Conservation (phyloP, 805 yeast species). For the Metschnikowia henanensis region DNA sequence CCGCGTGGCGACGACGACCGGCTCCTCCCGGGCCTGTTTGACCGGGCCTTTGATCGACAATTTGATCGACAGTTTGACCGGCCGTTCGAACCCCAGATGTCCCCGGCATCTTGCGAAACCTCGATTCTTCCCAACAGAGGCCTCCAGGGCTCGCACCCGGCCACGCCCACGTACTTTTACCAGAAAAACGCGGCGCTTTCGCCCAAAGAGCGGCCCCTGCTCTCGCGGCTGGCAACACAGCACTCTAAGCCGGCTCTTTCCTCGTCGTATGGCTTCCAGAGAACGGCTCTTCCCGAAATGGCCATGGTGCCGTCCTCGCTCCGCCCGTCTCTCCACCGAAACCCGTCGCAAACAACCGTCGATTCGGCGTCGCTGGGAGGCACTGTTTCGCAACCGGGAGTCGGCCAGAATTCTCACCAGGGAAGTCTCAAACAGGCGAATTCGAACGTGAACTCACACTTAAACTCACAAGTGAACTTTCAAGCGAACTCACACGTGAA, state of each 20-base stretch:
- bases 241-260: slow-evolving; percentile 6
- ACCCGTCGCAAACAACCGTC: slow-evolving; percentile 37
- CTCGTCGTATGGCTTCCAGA: slow-evolving; percentile 5
- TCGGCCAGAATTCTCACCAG: not conserved
- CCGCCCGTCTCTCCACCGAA: slow-evolving; percentile 34
- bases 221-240: slow-evolving; percentile 14
- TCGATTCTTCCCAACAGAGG: slow-evolving; percentile 2
- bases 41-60: too few relatives aligned
- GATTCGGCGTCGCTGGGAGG: slow-evolving; percentile 25
- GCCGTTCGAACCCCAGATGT: slow-evolving; percentile 3
- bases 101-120: slow-evolving; percentile 2
- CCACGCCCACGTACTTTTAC: slow-evolving; percentile 5
- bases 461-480: too few relatives aligned
- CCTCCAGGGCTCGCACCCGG: slow-evolving; percentile 4
- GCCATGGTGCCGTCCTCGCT: slow-evolving; percentile 2
- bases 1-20: slow-evolving; percentile 1
- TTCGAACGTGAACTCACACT: too few relatives aligned
- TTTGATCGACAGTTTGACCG: too few relatives aligned
- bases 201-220: slow-evolving; percentile 14
- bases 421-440: slow-evolving; percentile 12
- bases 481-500: too few relatives aligned
- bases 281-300: slow-evolving; percentile 8
- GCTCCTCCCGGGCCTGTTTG: too few relatives aligned
- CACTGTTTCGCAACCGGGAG: slow-evolving; percentile 7
- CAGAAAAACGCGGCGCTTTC: slow-evolving; percentile 4